phyloP scores from a whole-genome alignment of 2,329 filamentous ascomycete genomes.

The Apiospora rasikravindrae region DNA sequence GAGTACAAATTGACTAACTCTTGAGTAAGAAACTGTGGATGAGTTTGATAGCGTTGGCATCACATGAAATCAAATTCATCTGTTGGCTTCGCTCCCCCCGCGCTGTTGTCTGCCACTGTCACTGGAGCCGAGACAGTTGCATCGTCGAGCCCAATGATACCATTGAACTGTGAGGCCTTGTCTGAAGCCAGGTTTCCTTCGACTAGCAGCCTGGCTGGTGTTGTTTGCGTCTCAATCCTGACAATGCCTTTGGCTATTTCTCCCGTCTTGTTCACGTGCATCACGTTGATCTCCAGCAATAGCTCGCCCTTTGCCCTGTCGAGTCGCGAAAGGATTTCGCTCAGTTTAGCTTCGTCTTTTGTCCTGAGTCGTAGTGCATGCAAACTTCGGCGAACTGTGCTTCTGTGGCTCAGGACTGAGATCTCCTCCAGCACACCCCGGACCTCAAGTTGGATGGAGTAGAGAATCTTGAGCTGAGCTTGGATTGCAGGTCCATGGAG shows the following conservation, averaged over 20 bases:
- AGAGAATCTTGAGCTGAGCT: background rate
- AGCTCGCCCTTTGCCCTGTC: conserved; percentile 2
- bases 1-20: background rate
- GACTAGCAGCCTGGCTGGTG: background rate
- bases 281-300: background rate
- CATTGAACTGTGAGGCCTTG: background rate
- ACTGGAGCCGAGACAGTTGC: background rate
- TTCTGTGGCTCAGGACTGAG: background rate
- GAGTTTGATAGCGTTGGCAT: background rate
- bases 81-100: background rate
- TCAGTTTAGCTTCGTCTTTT: background rate
- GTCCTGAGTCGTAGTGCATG: background rate
- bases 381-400: background rate
- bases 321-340: conserved; percentile 1
- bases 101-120: background rate
- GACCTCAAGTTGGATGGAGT: background rate
- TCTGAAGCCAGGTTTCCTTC: background rate
- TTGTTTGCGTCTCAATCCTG: background rate
- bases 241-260: background rate
- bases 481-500: conserved; percentile 15
- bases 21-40: background rate
- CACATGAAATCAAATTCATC: background rate
- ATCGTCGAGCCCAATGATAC: background rate
- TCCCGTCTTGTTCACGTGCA: background rate
- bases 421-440: background rate